Conservation (phyloP, 345 rosid species). For the Hibiscus tridactylites region DNA sequence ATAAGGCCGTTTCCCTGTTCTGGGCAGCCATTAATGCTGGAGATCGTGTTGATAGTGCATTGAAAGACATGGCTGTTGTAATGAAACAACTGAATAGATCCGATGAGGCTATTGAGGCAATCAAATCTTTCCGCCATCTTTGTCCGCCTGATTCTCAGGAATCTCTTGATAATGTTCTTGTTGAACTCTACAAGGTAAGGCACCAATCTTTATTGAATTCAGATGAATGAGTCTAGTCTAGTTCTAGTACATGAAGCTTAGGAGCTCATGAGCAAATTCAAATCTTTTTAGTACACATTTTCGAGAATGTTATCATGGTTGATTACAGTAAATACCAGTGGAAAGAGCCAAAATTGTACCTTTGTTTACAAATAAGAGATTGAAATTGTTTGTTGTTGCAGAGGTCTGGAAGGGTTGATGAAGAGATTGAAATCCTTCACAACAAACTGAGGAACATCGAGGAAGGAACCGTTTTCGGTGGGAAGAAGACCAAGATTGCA, state of each 20-base stretch:
- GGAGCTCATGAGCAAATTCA: slow-evolving; percentile 9
- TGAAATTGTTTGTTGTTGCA: slow-evolving; percentile 17
- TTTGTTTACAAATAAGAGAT: too few relatives aligned
- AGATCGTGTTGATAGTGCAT: slow-evolving; percentile 65
- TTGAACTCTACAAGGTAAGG: slow-evolving; percentile 70
- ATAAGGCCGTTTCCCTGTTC: slow-evolving; percentile 52
- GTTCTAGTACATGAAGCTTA: slow-evolving; percentile 32
- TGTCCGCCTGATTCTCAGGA: slow-evolving; percentile 65
- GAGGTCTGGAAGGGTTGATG: slow-evolving; percentile 78
- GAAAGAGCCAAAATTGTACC: too few relatives aligned
- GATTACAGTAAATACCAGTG: too few relatives aligned
- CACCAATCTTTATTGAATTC: not conserved
- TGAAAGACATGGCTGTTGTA: slow-evolving; percentile 78
- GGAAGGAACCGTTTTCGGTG: slow-evolving; percentile 44
- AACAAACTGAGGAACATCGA: slow-evolving; percentile 55
- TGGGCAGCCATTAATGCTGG: slow-evolving; percentile 82
- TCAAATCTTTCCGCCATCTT: slow-evolving; percentile 69
- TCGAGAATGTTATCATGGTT: too few relatives aligned
- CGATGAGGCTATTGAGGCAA: slow-evolving; percentile 72
- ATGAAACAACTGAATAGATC: slow-evolving; percentile 63
- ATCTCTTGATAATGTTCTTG: slow-evolving; percentile 61
- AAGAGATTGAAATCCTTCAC: slow-evolving; percentile 71
- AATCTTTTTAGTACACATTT: too few relatives aligned
- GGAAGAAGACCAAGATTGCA: slow-evolving; percentile 44
- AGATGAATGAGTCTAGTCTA: not conserved